Evolutionary conservation across 345 rosid genomes (phyloP).

Genomic region (Microcos paniculata): DNA sequence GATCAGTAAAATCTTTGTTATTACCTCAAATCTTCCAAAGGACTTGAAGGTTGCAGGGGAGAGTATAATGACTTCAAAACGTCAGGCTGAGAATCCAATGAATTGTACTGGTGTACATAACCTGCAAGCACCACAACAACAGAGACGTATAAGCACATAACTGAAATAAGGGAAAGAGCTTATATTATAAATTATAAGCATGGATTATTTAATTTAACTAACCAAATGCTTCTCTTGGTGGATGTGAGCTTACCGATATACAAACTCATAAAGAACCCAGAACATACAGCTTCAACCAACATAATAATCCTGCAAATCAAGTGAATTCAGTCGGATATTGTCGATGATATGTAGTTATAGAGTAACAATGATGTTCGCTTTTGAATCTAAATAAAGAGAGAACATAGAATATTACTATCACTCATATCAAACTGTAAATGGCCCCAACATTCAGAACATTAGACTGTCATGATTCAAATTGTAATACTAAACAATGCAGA

Average conservation of each 20-base stretch:
- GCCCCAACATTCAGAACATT: background rate
- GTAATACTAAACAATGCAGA: background rate
- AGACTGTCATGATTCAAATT: background rate
- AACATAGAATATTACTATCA: background rate
- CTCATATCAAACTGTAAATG: background rate
- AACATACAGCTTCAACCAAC: slow-evolving; percentile 77
- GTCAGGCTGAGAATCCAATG: slow-evolving; percentile 85
- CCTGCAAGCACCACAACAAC: slow-evolving; percentile 49
- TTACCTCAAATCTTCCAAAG: slow-evolving; percentile 92
- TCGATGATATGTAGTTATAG: slow-evolving; percentile 9
- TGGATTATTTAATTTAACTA: background rate
- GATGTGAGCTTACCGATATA: slow-evolving; percentile 67
- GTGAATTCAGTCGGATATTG: background rate
- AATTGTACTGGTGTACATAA: slow-evolving; percentile 79
- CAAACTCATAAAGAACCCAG: slow-evolving; percentile 69
- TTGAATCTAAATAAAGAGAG: background rate
- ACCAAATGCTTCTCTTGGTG: background rate
- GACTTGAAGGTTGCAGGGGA: slow-evolving; percentile 91
- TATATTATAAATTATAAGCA: background rate
- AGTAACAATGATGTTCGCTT: slow-evolving; percentile 2
- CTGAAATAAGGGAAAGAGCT: background rate
- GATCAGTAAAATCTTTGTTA: background rate
- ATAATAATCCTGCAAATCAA: slow-evolving; percentile 72
- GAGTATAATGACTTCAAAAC: slow-evolving; percentile 90
- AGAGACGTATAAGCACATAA: background rate